phyloP scores from a whole-genome alignment of 768 basidiomycete species.

The Tylopilus vinaceipallidus region DNA sequence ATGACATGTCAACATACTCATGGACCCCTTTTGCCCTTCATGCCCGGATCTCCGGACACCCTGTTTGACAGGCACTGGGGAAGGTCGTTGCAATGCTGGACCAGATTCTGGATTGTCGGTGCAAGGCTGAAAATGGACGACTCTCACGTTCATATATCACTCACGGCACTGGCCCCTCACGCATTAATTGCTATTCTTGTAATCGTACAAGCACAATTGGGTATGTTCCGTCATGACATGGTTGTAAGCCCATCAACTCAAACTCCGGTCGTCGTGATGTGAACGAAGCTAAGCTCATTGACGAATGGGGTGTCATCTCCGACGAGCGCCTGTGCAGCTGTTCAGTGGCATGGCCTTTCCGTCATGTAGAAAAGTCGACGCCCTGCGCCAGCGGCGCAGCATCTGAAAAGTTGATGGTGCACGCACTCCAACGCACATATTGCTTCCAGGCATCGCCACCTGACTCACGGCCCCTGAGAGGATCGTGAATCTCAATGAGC shows the following conservation, averaged over 20 bases:
- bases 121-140: constrained; percentile 20
- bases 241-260: constrained; percentile 7
- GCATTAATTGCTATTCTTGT: constrained; percentile 24
- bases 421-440: constrained; percentile 89
- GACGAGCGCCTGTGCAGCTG: constrained; percentile 5
- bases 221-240: constrained; percentile 10
- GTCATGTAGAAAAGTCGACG: constrained; percentile 68
- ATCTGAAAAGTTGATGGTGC: constrained; percentile 92
- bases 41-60: constrained; percentile 31
- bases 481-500: constrained; percentile 21
- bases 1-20: constrained; percentile 38
- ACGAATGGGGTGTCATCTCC: constrained; percentile 14
- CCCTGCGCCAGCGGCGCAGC: constrained; percentile 91
- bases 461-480: constrained; percentile 84
- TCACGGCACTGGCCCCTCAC: constrained; percentile 33
- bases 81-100: constrained; percentile 20
- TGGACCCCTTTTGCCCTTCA: constrained; percentile 20
- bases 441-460: constrained; percentile 99
- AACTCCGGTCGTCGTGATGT: constrained; percentile 24
- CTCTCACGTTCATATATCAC: constrained; percentile 38
- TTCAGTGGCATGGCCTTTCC: constrained; percentile 7
- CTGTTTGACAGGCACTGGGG: constrained; percentile 31
- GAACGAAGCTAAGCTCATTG: constrained; percentile 21
- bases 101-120: constrained; percentile 34
- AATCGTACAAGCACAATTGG: constrained; percentile 14